Base-by-base conservation (phyloP, 176 grass and related monocot species). In the Aegilops umbellulata region DNA sequence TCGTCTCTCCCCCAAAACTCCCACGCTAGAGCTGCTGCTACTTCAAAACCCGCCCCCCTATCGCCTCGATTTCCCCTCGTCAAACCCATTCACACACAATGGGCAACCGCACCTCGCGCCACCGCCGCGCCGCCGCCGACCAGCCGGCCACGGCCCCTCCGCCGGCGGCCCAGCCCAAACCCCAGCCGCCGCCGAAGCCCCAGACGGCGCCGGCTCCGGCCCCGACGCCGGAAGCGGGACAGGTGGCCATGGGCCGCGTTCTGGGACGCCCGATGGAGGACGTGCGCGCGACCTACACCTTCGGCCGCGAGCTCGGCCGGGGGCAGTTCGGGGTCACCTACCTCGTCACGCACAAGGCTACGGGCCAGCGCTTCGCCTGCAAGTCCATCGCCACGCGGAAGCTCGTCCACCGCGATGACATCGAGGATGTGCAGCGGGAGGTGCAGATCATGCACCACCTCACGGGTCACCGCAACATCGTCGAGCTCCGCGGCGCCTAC, bases 391-490 rank as follows among this genome's bases (percentile, higher is more conserved):
- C 97, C 65, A 94, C 92, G 2, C 90, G 97, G 60, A 99, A 96
- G 92, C 94, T 99, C 55, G 86, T 94, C 77, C 94, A 95, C 82
- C 86, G 82, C 73, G 93, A 98, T 81, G 95, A 98, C 89, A 67
- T 98, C 68, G 93, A 98, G 89, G 95, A 98, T 76, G 95, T 98
- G 76, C 89, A 91, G 39, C 85, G 95, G 47, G 95, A 98, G 93
- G 91, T 98, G 73, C 95, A 98, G 95, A 98, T 95, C 85, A 98
- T 98, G 95, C 83, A 98, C 89, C 95, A 98, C 71, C 93, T 98
- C 85, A 98, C 95, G 57, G 95, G 95, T 12, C 96, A 98, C 89
- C 97, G 87, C 82, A 94, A 94, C 90, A 96, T 96, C 88, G 97
- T 96, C 65, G 97, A 99, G 89, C 97, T 99, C 70, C 89, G 84